Evolutionary conservation across 169 alveolate species (phyloP).

Genomic region (Plasmodium falciparum): DNA sequence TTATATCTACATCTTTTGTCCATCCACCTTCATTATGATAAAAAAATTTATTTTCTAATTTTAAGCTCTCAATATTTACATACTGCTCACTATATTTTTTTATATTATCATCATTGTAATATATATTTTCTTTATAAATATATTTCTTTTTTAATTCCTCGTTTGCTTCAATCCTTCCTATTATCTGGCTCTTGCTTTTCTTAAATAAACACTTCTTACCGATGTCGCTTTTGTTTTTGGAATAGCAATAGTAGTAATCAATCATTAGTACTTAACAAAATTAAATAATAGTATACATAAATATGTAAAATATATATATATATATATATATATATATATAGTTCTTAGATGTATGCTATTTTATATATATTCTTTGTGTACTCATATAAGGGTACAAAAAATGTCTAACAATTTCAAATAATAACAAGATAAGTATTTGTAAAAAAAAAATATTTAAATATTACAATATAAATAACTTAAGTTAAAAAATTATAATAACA

Average conservation of each 20-base stretch:
- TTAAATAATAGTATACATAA: too few species aligned
- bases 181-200: slow-evolving; percentile 38
- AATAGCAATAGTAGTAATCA: slow-evolving; percentile 53
- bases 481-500: too few species aligned
- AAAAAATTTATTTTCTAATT: slow-evolving; percentile 60
- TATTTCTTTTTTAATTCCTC: slow-evolving; percentile 41
- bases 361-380: background rate
- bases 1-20: slow-evolving; percentile 64
- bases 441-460: too few species aligned
- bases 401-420: too few species aligned
- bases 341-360: background rate
- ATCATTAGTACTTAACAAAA: slow-evolving; percentile 12
- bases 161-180: slow-evolving; percentile 49
- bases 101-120: slow-evolving; percentile 57
- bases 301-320: too few species aligned
- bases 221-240: slow-evolving; percentile 42
- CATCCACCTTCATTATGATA: slow-evolving; percentile 76
- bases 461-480: too few species aligned
- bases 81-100: slow-evolving; percentile 44
- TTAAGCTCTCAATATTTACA: slow-evolving; percentile 62
- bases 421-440: too few species aligned
- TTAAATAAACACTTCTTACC: slow-evolving; percentile 23
- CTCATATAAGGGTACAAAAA: background rate
- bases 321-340: background rate
- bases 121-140: slow-evolving; percentile 38